These are phyloP conservation scores for Spencermartinsiella ligniputridi DNA, from an alignment of 1,139 yeast species.

Conservation along the genomic window DNA sequence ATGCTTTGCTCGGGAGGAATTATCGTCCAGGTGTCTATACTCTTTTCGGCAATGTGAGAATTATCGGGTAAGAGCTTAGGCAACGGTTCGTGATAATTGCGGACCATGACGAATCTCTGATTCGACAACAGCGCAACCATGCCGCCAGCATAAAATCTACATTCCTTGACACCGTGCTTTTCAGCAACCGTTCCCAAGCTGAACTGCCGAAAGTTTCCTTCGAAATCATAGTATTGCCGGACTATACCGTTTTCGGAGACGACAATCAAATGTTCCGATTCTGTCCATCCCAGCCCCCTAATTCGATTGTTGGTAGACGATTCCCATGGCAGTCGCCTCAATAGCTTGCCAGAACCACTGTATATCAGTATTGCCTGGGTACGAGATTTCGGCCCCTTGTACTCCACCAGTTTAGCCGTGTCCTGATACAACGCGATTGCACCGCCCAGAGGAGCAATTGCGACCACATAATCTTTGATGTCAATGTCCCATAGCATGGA, in stretches of 20 bases:
- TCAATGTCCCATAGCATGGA: slow-evolving; percentile 33
- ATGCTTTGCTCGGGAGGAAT: slow-evolving; percentile 30
- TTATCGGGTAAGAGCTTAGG: slow-evolving; percentile 26
- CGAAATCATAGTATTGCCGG: slow-evolving; percentile 64
- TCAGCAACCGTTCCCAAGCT: slow-evolving; percentile 38
- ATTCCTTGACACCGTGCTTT: slow-evolving; percentile 36
- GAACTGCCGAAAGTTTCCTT: slow-evolving; percentile 59
- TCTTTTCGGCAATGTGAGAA: neutral
- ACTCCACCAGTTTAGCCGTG: slow-evolving; percentile 23
- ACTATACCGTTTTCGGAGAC: slow-evolving; percentile 57
- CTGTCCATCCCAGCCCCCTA: slow-evolving; percentile 53
- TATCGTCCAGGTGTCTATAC: slow-evolving; percentile 32
- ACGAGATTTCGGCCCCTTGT: slow-evolving; percentile 26
- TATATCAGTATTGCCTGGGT: slow-evolving; percentile 42
- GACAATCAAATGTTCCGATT: slow-evolving; percentile 56
- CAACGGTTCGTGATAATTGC: slow-evolving; percentile 31
- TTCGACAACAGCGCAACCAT: slow-evolving; percentile 36
- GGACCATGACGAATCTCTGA: slow-evolving; percentile 35
- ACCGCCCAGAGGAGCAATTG: slow-evolving; percentile 44
- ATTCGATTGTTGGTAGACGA: slow-evolving; percentile 43
- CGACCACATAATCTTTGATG: slow-evolving; percentile 33
- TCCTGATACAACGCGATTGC: slow-evolving; percentile 39
- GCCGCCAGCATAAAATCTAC: slow-evolving; percentile 36
- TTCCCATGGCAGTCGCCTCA: slow-evolving; percentile 47
- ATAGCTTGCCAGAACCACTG: slow-evolving; percentile 48